These are phyloP conservation scores for Verticillium dahliae DNA, from an alignment of 2,329 filamentous ascomycete species.

Conservation along the genomic window DNA sequence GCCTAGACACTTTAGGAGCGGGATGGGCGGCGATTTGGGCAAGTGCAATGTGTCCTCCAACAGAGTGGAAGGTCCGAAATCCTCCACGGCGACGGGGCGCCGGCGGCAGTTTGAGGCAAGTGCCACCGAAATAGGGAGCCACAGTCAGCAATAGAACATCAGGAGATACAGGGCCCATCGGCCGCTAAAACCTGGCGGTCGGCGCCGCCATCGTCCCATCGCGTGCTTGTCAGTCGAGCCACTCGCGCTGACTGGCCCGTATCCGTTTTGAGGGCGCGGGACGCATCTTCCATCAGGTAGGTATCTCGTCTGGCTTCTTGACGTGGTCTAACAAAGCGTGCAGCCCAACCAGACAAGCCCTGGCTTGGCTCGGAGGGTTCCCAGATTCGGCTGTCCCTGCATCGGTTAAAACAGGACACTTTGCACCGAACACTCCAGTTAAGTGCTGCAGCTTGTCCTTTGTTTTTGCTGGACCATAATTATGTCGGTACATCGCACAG, in stretches of 20 bases:
- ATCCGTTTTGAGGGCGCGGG: not conserved
- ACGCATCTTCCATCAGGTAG: not conserved
- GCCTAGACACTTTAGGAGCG: not conserved
- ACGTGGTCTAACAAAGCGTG: no score
- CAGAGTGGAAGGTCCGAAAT: not conserved
- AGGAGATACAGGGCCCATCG: constrained; percentile 11
- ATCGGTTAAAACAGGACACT: not conserved
- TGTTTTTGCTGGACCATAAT: no score
- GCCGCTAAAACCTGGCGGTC: constrained; percentile 7
- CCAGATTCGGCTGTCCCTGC: not conserved
- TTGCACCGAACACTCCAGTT: no score
- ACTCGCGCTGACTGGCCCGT: not conserved
- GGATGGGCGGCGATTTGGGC: not conserved
- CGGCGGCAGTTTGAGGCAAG: not conserved
- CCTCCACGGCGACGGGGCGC: not conserved
- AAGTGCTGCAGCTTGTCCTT: no score
- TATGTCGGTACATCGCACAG: no score
- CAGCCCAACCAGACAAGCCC: not conserved
- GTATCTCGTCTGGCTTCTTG: no score
- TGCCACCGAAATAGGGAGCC: not conserved
- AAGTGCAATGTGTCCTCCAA: not conserved
- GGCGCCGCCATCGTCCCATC: not conserved
- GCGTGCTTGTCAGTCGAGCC: not conserved
- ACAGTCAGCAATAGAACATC: constrained; percentile 6
- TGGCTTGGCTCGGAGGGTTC: not conserved